These are phyloP conservation scores for Trichoderma sp. DNA, from an alignment of 2,329 filamentous ascomycete species.

Conservation along the genomic window DNA sequence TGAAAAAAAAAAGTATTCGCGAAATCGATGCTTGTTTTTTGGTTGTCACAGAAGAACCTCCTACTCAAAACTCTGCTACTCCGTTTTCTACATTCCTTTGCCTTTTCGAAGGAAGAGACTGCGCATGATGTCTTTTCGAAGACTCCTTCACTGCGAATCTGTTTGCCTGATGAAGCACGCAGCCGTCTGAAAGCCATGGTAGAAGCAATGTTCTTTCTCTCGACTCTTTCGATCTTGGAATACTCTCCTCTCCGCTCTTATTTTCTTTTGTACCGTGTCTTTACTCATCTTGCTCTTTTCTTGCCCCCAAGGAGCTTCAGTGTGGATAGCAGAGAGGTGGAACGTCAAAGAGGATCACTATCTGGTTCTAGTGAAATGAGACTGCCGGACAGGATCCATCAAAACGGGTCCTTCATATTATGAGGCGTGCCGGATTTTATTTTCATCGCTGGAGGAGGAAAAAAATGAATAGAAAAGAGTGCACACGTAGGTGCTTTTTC, in stretches of 20 bases:
- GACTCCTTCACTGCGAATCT: not conserved
- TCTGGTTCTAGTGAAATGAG: not conserved
- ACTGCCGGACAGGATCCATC: conserved; percentile 1
- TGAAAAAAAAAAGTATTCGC: conserved; percentile 1
- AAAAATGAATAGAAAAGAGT: not conserved
- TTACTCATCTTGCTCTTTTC: not conserved
- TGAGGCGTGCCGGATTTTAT: not conserved
- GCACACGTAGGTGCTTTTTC: not conserved
- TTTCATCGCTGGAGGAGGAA: not conserved
- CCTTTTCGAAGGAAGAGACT: not conserved
- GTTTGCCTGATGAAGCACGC: not conserved
- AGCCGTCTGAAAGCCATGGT: not conserved
- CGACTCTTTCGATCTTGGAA: not conserved
- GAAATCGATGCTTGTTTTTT: conserved; percentile 16
- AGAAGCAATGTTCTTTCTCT: not conserved
- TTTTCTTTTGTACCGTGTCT: not conserved
- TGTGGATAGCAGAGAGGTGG: not conserved
- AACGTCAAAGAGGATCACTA: not conserved
- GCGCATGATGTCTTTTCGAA: not conserved
- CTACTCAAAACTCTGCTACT: conserved; percentile 1
- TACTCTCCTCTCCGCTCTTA: not conserved
- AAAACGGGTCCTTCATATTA: not conserved
- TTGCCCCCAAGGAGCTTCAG: not conserved
- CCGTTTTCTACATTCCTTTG: not conserved
- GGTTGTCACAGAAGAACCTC: not conserved